Evolutionary conservation across 2,329 filamentous ascomycete species (phyloP), one percentile per base, ranked within the genome.

Genomic region (Aspergillus sp.): DNA sequence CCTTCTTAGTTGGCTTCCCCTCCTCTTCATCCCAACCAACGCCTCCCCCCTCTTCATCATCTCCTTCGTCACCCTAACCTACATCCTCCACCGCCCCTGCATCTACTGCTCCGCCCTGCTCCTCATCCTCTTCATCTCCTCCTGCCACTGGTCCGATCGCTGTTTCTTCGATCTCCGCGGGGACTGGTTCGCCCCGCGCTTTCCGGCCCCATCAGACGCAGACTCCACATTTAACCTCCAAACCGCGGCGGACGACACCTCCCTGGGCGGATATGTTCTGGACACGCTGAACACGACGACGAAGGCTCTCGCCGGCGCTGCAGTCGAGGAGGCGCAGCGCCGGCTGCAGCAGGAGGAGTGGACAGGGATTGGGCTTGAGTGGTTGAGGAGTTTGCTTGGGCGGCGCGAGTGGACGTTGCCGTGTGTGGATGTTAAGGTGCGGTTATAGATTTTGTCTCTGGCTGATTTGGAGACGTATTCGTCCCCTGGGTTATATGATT

Each of bases 51-150:
- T 89, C 65, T 92, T 93, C 77, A 89, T 94, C 70, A 84, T 93
- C 75, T 83, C 90, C 74, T 90, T 94, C 80, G 87, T 99, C 77
- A 81, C 90, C 60, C 90, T 92, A 72, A 96, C 92, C 60, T 97
- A 96, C 79, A 89, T 95, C 75, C 86, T 99, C 65, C 95, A 96
- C 76, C 87, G 93, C 50, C 94, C 94, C 49, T 99, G 94, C 78
- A 87, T 96, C 63, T 99, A 99, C 81, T 99, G 94, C 82, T 96
- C 91, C 55, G 86, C 96, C 56, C 87, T 99, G 49, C 89, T 99
- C 45, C 82, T 96, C 60, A 91, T 97, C 63, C 90, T 99, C 62
- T 95, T 96, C 78, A 82, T 92, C 60, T 95, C 91, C 22, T 91
- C 88, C 22, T 94, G 89, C 73, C 87, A 92, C 80, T 94, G 89